phyloP scores from a whole-genome alignment of 2,329 filamentous ascomycete genomes.

The Leptographium galeiforme region DNA sequence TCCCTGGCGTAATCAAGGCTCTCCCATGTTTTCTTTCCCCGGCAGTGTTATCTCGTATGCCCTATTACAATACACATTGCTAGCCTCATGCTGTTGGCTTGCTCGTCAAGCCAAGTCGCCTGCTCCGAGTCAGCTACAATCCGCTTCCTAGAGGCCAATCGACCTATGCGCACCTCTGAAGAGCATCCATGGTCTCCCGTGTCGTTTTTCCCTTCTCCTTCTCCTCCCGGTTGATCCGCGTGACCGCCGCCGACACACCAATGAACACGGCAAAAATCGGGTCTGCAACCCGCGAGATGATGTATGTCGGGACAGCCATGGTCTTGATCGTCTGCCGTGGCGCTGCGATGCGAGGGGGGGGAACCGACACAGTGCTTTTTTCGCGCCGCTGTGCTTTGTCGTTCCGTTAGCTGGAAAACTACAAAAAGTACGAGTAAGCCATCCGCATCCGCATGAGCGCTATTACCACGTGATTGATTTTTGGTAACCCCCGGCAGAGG shows the following conservation, averaged over 20 bases:
- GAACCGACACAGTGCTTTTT: neutral
- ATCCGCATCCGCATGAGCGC: no score
- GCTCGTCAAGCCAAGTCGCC: conserved; percentile 3
- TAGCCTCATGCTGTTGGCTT: neutral
- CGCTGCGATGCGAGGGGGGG: neutral
- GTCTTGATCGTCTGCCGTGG: neutral
- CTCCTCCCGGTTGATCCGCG: conserved; percentile 46
- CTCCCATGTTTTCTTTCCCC: no score
- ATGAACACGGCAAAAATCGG: conserved; percentile 46
- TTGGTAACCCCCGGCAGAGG: neutral
- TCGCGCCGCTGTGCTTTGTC: neutral
- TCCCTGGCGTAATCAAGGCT: conserved; percentile 12
- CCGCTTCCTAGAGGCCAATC: no score
- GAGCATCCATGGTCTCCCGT: conserved; percentile 33
- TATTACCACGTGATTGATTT: neutral
- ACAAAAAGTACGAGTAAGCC: no score
- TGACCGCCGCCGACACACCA: conserved; percentile 39
- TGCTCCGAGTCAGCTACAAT: conserved; percentile 1
- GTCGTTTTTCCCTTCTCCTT: conserved; percentile 42
- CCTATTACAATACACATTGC: no score
- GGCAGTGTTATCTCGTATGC: no score
- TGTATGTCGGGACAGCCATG: conserved; percentile 44
- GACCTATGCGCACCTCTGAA: conserved; percentile 23
- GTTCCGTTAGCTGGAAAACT: no score
- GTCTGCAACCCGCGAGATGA: conserved; percentile 45